Evolutionary conservation across 2,329 filamentous ascomycete species (phyloP).

Genomic region (Elsinoe necatrix): DNA sequence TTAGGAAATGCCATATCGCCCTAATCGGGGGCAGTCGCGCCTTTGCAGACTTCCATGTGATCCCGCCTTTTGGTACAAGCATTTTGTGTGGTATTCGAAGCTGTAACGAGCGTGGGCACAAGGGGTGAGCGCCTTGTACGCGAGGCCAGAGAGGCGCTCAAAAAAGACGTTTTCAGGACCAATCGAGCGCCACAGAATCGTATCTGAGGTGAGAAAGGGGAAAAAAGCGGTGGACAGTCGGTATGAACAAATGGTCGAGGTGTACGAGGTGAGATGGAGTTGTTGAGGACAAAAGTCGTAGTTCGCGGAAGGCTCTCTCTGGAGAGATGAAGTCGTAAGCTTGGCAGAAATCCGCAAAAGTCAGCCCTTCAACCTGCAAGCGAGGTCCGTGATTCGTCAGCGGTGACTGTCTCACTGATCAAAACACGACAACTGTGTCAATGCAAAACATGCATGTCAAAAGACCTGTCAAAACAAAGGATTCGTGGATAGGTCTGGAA

Average conservation of each 20-base stretch:
- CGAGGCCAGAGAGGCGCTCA: conserved; percentile 12
- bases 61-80: conserved; percentile 83
- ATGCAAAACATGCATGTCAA: conserved; percentile 8
- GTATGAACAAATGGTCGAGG: not conserved
- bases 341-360: not conserved
- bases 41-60: conserved; percentile 87
- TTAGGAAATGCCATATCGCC: conserved; percentile 54
- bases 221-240: not conserved
- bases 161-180: not conserved
- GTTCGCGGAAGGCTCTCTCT: conserved; percentile 7
- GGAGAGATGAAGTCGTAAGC: conserved; percentile 8
- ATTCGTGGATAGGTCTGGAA: not conserved
- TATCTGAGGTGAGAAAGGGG: not conserved
- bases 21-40: conserved; percentile 68
- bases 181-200: not conserved
- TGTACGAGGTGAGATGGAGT: not conserved
- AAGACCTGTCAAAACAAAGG: not conserved
- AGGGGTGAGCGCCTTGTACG: conserved; percentile 11
- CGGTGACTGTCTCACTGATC: conserved; percentile 12
- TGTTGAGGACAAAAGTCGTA: conserved; percentile 14
- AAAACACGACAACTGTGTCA: conserved; percentile 7
- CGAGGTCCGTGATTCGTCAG: not conserved
- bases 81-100: conserved; percentile 40
- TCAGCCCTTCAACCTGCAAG: not conserved
- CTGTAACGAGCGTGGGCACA: conserved; percentile 4